Evolutionary conservation across 2,329 filamentous ascomycete genomes (phyloP).

Genomic region (Cercospora beticola): DNA sequence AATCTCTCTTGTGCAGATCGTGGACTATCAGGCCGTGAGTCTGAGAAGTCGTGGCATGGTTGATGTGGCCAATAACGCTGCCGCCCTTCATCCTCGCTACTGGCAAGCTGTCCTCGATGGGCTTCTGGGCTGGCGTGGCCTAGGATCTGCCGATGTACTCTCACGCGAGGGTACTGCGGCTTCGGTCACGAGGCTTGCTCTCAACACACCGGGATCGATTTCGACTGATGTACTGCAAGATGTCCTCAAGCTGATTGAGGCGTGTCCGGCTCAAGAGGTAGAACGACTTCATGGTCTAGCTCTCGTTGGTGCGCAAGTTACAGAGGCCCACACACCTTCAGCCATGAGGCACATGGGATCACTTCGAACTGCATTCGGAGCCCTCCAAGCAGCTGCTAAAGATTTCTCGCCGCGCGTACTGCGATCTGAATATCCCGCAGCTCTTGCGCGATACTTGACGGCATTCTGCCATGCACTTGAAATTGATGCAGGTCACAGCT

Average conservation of each 20-base stretch:
- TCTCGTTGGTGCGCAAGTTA: conserved; percentile 16
- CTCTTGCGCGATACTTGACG: conserved; percentile 26
- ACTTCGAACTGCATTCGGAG: conserved; percentile 3
- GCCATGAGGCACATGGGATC: background rate
- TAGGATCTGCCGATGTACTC: conserved; percentile 73
- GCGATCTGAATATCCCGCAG: conserved; percentile 34
- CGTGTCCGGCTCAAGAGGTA: conserved; percentile 38
- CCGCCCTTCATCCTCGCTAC: conserved; percentile 62
- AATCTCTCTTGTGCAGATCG: conserved; percentile 80
- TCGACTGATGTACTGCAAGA: conserved; percentile 41
- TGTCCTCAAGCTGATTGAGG: conserved; percentile 48
- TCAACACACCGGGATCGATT: conserved; percentile 40
- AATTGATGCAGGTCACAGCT: background rate
- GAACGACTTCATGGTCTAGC: conserved; percentile 26
- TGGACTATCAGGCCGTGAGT: conserved; percentile 92
- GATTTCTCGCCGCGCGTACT: conserved; percentile 31
- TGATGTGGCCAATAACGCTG: conserved; percentile 69
- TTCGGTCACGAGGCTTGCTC: conserved; percentile 63
- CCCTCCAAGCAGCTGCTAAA: conserved; percentile 13
- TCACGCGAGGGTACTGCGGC: conserved; percentile 71
- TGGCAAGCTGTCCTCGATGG: conserved; percentile 69
- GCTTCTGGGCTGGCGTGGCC: conserved; percentile 80
- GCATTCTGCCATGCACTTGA: conserved; percentile 23
- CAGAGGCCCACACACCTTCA: background rate
- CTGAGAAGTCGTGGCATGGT: conserved; percentile 78